Conservation (phyloP, 139 green algal species). For the Volvox africanus region DNA sequence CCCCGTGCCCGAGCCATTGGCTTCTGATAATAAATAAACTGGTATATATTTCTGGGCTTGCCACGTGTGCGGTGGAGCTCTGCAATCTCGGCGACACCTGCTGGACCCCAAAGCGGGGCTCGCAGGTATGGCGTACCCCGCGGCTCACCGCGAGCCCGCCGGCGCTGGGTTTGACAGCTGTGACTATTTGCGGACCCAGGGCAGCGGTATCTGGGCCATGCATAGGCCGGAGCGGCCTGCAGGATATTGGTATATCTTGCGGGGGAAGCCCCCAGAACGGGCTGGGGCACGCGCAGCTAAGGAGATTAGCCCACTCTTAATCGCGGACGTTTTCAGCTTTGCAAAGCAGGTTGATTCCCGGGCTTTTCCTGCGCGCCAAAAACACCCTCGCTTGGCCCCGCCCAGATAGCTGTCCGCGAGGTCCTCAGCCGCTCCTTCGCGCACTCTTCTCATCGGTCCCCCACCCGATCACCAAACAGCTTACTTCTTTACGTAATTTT, state of each 20-base stretch:
- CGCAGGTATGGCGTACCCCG: constrained; percentile 17
- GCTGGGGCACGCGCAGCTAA: neutral
- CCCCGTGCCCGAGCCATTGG: neutral
- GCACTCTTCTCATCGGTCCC: neutral
- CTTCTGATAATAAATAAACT: constrained; percentile 6
- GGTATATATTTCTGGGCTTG: neutral
- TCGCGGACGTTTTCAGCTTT: neutral
- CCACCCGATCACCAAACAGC: no score
- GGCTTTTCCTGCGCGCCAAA: neutral
- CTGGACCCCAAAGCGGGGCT: constrained; percentile 2
- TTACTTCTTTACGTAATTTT: no score
- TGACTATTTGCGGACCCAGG: neutral
- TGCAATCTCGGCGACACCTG: neutral
- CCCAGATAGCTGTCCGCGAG: neutral
- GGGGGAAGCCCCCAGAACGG: neutral
- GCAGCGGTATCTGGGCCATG: neutral
- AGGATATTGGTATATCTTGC: neutral
- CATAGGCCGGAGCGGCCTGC: neutral
- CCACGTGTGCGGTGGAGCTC: neutral
- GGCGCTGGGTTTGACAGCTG: neutral
- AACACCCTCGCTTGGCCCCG: neutral
- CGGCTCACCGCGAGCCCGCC: neutral
- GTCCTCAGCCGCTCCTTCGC: neutral
- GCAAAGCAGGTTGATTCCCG: neutral
- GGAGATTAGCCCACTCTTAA: neutral